Evolutionary conservation across 1,284 basidiomycete genomes (phyloP).

Genomic region (Moniliella sp.): DNA sequence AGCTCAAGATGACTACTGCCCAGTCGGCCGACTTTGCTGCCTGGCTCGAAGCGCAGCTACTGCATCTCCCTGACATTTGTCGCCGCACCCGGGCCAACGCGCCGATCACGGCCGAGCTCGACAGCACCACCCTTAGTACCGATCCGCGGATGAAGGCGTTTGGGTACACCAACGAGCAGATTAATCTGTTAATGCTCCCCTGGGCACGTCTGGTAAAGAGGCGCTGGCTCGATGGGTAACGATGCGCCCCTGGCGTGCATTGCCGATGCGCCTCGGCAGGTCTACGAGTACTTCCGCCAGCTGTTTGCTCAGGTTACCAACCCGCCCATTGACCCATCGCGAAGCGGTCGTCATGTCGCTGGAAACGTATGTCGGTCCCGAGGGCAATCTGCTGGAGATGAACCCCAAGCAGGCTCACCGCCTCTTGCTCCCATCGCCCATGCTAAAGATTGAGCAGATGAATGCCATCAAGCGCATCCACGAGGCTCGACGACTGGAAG

Average conservation of each 20-base stretch:
- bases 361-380: conserved; percentile 27
- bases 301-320: conserved; percentile 32
- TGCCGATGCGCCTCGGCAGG: conserved; percentile 19
- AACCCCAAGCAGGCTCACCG: conserved; percentile 24
- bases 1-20: conserved; percentile 28
- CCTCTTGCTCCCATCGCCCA: conserved; percentile 17
- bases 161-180: conserved; percentile 28
- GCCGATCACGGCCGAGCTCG: conserved; percentile 17
- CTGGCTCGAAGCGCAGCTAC: conserved; percentile 28
- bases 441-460: conserved; percentile 23
- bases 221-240: conserved; percentile 31
- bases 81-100: conserved; percentile 11
- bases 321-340: conserved; percentile 28
- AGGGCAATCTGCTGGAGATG: conserved; percentile 30
- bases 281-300: conserved; percentile 32
- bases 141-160: conserved; percentile 27
- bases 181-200: conserved; percentile 27
- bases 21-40: conserved; percentile 29
- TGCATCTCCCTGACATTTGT: conserved; percentile 19
- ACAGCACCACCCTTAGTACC: conserved; percentile 15
- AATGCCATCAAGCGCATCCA: conserved; percentile 23
- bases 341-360: conserved; percentile 31
- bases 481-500: conserved; percentile 16
- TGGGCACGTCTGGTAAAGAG: conserved; percentile 27
- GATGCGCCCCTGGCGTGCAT: conserved; percentile 27